Base-by-base conservation (phyloP, 2,329 filamentous ascomycete genomes). In the Arthrobotrys sinensis region DNA sequence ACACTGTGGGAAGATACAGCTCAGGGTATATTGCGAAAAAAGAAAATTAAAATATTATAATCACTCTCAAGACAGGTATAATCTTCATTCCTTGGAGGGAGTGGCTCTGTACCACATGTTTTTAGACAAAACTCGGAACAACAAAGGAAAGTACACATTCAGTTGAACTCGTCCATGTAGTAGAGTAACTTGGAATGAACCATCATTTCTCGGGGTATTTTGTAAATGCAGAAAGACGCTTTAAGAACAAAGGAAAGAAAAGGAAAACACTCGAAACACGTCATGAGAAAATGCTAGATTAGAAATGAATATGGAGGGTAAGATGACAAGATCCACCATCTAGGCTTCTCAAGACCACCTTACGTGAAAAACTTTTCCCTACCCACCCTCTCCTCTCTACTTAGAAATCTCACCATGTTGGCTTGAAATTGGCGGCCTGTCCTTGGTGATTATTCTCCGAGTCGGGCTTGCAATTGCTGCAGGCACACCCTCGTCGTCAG, bases 101-200 rank as follows among this genome's bases (percentile, higher is more conserved):
- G 14, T 14, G 32, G 43, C 12, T 40, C 21, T n/a, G 38, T 36
- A 46, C 48, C 57, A 46, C 24, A 53, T 11, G n/a, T 36, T 19
- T 57, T 57, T 60, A 28, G 63, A 38, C 16, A 16, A 66, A 45
- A 46, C 50, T 62, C 43, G 52, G 12, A 46, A 68, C n/a, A 63
- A 78, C 62, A 78, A 78, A 72, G 46, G 50, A 67, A 67, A 57
- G 14, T 50, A 73, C 36, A 72, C 57, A 57, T 53, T 53, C 32
- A 21, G 8, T 40, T 24, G 45, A 70, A 70, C 57, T 64, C 65
- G 32, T 50, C 38, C 38, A 76, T 65, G 48, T 50, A 50, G 63
- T 62, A 28, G 14, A 67, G 43, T 8, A 52, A 38, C 50, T 19
- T 50, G 48, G 50, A 73, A 50, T 21, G 69, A 66, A 73, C 69